Base-by-base conservation (phyloP, 2,329 filamentous ascomycete genomes). In the Westerdykella aurantiaca region DNA sequence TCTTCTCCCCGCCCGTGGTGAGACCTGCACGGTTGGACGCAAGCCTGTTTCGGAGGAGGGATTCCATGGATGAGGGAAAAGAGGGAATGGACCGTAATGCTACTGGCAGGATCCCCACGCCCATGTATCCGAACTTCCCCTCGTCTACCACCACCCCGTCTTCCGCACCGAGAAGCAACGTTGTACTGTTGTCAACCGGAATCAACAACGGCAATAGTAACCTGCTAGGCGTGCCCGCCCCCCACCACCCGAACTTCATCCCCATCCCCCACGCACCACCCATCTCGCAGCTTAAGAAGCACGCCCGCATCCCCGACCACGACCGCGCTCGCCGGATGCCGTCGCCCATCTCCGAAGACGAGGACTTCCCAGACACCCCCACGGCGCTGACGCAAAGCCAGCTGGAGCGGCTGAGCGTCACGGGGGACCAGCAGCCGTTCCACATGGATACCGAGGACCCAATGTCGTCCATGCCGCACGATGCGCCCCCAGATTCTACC, bases 341-440 rank as follows among this genome's bases (percentile, higher is more conserved):
- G 3, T 69, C 67, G 16, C 67, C 67, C 38, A 69, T 69, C 37
- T 66, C 63, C 6, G 67, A 69, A 44, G 63, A 67, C 46, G 66
- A 68, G 37, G 62, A 63, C 38, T 49, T 64, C 11, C 60, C 63
- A 6, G 63, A 65, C 37, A 66, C 63, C 5, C 63, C 64, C 6
- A 68, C 65, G 1, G 60, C 62, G 0, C 46, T 66, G 25, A 63
- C 66, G 5, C 61, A 66, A 39, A 65, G 60, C 16, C 67, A 68
- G 43, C 57, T 69, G 16, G 64, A 58, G 38, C 61, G 66, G 37
- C 61, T 69, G 34, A 66, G 61, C 52, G 56, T 69, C 38, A 49
- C 50, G n/a, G 58, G 59, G 42, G 51, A 63, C 34, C 39, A 51
- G 31, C 47, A 46, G 34, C 37, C 45, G 4, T 45, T 50, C 10